A percentile compares a stretch with the other conserved stretches of the same genome.
These are phyloP conservation scores for Tieghemiomyces parasiticus DNA, from an alignment of 192 early-diverging fungal genomes.

Conservation along the genomic window DNA sequence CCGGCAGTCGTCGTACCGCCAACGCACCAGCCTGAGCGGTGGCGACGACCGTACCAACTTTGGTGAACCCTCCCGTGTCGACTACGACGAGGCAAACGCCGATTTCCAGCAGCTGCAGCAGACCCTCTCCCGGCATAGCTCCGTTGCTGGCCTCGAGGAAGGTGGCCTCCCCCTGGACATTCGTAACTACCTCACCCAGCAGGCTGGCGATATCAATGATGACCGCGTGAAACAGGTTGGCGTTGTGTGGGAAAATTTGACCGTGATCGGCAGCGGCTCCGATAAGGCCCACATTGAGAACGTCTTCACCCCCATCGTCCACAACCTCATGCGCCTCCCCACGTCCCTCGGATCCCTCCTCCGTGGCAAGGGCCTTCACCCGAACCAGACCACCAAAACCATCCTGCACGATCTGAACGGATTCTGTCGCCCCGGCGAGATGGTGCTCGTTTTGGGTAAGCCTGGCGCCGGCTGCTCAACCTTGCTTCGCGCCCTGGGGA, in stretches of 20 bases:
- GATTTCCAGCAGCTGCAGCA: conserved; percentile 25
- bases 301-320: conserved; percentile 21
- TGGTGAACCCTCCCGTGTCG: conserved; percentile 28
- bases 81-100: conserved; percentile 18
- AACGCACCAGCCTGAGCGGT: background rate
- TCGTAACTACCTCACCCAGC: background rate
- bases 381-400: conserved; percentile 14
- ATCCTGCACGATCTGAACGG: conserved; percentile 48
- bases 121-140: conserved; percentile 20
- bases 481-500: conserved; percentile 42
- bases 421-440: conserved; percentile 55
- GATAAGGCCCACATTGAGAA: conserved; percentile 21
- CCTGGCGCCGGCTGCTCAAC: conserved; percentile 54
- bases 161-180: conserved; percentile 10
- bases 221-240: conserved; percentile 2
- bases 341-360: background rate
- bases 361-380: background rate
- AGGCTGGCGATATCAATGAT: background rate
- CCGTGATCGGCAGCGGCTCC: conserved; percentile 21
- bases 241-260: conserved; percentile 1
- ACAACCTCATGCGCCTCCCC: conserved; percentile 14
- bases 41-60: conserved; percentile 5
- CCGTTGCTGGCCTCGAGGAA: conserved; percentile 18
- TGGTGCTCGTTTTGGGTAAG: conserved; percentile 48
- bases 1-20: conserved; percentile 1